Evolutionary conservation across 768 basidiomycete genomes (phyloP).

Genomic region (Trametes punicea): DNA sequence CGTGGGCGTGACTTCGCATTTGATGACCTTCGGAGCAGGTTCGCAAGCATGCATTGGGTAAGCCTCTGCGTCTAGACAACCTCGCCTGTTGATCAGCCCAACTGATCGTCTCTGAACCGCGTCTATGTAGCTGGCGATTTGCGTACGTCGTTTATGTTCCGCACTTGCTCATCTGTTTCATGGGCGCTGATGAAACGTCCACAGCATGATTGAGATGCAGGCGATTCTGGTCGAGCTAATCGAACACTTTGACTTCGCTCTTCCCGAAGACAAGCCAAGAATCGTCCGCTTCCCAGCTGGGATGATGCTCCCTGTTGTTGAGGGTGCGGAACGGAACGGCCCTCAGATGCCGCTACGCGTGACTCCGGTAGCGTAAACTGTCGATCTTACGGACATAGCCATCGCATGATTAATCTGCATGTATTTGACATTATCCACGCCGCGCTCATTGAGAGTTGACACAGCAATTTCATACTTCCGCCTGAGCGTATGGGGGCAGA

Average conservation of each 20-base stretch:
- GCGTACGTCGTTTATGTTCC: slow-evolving; percentile 23
- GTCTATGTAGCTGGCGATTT: slow-evolving; percentile 28
- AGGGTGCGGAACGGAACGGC: slow-evolving; percentile 27
- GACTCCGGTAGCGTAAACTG: no score
- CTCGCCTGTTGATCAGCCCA: not conserved
- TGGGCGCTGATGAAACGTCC: no score
- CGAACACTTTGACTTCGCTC: slow-evolving; percentile 34
- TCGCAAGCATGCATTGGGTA: slow-evolving; percentile 25
- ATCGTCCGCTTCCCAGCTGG: slow-evolving; percentile 32
- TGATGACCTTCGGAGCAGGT: slow-evolving; percentile 17
- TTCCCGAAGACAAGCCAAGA: slow-evolving; percentile 31
- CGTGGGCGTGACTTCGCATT: slow-evolving; percentile 17
- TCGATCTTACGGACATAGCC: no score
- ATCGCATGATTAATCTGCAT: no score
- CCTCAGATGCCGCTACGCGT: slow-evolving; percentile 36
- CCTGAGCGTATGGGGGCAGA: no score
- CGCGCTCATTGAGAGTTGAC: no score
- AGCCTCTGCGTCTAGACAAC: not conserved
- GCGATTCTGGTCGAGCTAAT: slow-evolving; percentile 34
- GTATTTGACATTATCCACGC: no score
- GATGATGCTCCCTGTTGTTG: slow-evolving; percentile 34
- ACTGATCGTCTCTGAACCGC: not conserved
- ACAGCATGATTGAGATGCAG: slow-evolving; percentile 34
- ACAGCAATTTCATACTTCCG: no score
- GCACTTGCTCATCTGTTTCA: slow-evolving; percentile 20